Percentiles rank a stretch among this genome's conserved stretches.
Evolutionary conservation across 768 basidiomycete species (phyloP).

Genomic region (Boletus rubroflammeus): DNA sequence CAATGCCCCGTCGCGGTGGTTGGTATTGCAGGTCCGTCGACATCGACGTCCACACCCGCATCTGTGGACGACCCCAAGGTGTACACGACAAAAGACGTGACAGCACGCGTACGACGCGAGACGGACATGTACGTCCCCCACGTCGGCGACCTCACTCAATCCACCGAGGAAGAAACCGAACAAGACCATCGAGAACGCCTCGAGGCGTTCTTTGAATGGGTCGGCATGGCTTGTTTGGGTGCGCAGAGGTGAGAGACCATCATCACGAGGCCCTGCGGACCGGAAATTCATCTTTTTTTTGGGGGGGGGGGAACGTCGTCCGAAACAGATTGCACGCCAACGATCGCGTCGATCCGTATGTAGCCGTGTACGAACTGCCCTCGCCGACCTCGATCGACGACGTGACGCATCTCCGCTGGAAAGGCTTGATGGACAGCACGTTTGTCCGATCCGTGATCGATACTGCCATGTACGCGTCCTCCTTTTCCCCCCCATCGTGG

Average conservation of each 20-base stretch:
- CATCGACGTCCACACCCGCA: background rate
- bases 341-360: conserved; percentile 66
- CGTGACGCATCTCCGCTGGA: conserved; percentile 57
- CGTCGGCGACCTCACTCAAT: conserved; percentile 26
- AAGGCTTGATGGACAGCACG: conserved; percentile 47
- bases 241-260: conserved; percentile 51
- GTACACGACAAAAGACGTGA: conserved; percentile 12
- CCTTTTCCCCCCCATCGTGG: background rate
- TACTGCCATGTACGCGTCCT: conserved; percentile 31
- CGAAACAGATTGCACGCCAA: conserved; percentile 49
- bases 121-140: conserved; percentile 41
- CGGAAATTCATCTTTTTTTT: background rate
- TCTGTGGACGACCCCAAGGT: background rate
- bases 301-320: background rate
- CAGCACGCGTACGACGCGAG: conserved; percentile 22
- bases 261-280: background rate
- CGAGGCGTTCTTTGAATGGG: conserved; percentile 62
- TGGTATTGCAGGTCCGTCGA: background rate
- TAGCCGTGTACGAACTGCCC: conserved; percentile 63
- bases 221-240: conserved; percentile 64
- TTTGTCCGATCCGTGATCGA: conserved; percentile 56
- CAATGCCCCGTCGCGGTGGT: background rate
- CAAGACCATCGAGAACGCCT: conserved; percentile 52
- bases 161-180: conserved; percentile 27
- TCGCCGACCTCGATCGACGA: conserved; percentile 41